Evolutionary conservation across 2,329 filamentous ascomycete genomes (phyloP).

Genomic region (Calonectria fujianensis): DNA sequence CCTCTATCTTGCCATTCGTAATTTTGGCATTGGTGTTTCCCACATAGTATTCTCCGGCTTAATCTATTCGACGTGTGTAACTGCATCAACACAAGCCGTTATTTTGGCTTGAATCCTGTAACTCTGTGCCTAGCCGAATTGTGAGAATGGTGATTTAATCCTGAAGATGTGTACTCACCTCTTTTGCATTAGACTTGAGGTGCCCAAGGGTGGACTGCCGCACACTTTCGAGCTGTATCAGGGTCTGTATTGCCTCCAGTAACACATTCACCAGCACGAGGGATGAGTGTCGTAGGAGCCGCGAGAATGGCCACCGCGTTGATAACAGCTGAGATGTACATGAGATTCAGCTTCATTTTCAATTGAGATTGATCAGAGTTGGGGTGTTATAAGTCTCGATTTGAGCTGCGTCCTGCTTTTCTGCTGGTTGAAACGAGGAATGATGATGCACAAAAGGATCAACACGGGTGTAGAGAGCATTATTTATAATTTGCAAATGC

Average conservation of each 20-base stretch:
- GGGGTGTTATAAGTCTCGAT: neutral
- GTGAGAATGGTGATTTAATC: neutral
- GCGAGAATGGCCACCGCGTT: neutral
- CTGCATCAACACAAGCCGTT: neutral
- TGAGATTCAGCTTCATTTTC: neutral
- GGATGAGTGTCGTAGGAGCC: neutral
- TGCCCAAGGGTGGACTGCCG: neutral
- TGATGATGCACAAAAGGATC: neutral
- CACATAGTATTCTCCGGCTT: too few relatives aligned
- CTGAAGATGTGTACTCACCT: neutral
- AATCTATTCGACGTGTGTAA: neutral
- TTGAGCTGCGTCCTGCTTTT: neutral
- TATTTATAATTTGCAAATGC: neutral
- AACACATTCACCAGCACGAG: neutral
- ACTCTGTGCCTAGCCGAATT: neutral
- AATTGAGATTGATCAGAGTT: too few relatives aligned
- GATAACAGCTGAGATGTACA: neutral
- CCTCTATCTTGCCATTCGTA: neutral
- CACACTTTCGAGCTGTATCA: neutral
- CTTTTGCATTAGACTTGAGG: slow-evolving; percentile 33
- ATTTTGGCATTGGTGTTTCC: neutral
- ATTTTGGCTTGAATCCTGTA: neutral
- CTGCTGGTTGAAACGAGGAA: neutral
- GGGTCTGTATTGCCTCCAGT: neutral
- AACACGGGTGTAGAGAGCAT: neutral